Conservation (phyloP, 345 rosid genomes). For the Salix udensis region DNA sequence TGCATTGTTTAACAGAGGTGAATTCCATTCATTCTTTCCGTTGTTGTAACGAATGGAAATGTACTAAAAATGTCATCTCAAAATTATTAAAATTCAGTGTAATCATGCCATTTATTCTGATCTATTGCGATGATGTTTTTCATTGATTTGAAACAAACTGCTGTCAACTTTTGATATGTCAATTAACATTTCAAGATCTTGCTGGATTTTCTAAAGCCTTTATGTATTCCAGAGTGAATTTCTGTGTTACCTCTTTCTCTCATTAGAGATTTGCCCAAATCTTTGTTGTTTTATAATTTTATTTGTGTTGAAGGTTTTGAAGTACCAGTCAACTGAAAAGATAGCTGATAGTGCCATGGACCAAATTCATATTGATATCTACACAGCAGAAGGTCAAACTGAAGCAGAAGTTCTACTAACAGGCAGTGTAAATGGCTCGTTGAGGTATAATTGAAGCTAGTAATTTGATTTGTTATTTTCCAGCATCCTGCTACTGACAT, state of each 20-base stretch:
- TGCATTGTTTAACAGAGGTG: too few species aligned
- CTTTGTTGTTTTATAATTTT: not conserved
- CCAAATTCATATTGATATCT: conserved; percentile 31
- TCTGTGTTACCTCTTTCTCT: not conserved
- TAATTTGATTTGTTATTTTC: conserved; percentile 5
- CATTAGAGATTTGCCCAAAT: not conserved
- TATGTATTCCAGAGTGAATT: not conserved
- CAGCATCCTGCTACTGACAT: conserved; percentile 3
- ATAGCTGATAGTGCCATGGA: conserved; percentile 55
- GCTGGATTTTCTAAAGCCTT: not conserved
- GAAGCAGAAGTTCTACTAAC: conserved; percentile 42
- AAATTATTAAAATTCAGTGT: too few species aligned
- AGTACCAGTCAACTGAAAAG: conserved; percentile 35
- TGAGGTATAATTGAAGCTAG: conserved; percentile 47
- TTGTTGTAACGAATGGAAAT: too few species aligned
- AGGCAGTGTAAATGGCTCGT: conserved; percentile 49
- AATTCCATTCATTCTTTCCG: too few species aligned
- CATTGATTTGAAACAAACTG: too few species aligned
- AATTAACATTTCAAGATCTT: not conserved
- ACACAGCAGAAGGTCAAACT: conserved; percentile 49
- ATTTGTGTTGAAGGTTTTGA: conserved; percentile 50
- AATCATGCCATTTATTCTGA: too few species aligned
- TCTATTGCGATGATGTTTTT: too few species aligned
- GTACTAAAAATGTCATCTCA: too few species aligned
- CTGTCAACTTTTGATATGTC: not conserved